Evolutionary conservation across 805 yeast genomes (phyloP), one percentile per base, ranked within the genome.

Genomic region (Teunomyces kruisii): DNA sequence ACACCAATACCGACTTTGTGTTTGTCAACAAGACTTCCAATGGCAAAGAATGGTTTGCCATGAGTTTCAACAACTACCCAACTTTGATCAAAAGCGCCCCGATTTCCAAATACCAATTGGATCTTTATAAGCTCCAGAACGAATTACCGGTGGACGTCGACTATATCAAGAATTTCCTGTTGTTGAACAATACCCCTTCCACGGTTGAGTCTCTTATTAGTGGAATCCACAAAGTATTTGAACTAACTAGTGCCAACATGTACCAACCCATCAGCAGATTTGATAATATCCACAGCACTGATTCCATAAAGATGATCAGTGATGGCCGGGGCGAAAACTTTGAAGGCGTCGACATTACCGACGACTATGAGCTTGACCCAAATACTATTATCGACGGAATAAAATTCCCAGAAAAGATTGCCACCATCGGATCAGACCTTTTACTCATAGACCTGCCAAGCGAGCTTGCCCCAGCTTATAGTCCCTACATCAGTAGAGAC

Each of bases 81-180:
- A 83, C 95, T 0, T 65, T 92, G 40, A 89, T 92, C 7, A 79
- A 81, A 45, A 79, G 88, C 6, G 94, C 97, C 0, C 92, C 96
- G 0, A 56, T 77, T 1, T 84, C 96, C 0, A 72, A 77, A 41
- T 89, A 84, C 65, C 81, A 77, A 44, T 39, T 63, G 51, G 57
- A 60, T 9, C 53, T 70, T 32, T 63, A 62, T 50, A 61, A 61
- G 35, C 42, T 59, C 13, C 54, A 58, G 27, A 54, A 50, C 33
- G 51, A 52, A 26, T 39, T 48, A 29, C 50, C 49, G 2, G 53
- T 54, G 10, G 51, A 54, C 30, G 39, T 47, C 12, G 47, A 54
- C 10, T 52, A 50, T 36, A 46, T 61, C 36, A 49, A 52, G 32
- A 49, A 52, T 42, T 56, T 61, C 42, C 52, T 49, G 26, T 40